A percentile compares a stretch with the other conserved stretches of the same genome.
phyloP scores from a whole-genome alignment of 2,329 filamentous ascomycete species.

The Clonostachys byssicola region DNA sequence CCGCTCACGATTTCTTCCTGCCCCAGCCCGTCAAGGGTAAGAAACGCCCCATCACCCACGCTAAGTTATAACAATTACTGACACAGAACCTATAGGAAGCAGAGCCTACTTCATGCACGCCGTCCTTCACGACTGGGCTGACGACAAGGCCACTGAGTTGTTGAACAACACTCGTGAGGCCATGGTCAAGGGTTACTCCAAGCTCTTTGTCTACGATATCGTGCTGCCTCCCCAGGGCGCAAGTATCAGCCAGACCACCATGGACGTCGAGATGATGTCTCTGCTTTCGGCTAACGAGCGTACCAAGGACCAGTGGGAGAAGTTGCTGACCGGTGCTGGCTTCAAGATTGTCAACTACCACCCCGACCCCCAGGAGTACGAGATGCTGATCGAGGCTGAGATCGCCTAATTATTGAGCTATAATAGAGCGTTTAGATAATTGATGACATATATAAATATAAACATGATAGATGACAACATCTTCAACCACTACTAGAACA shows the following conservation, averaged over 20 bases:
- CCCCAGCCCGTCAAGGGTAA: slow-evolving; percentile 31
- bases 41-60: too few species aligned
- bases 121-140: slow-evolving; percentile 33
- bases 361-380: too few species aligned
- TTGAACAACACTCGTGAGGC: slow-evolving; percentile 16
- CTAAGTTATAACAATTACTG: too few species aligned
- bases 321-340: slow-evolving; percentile 14
- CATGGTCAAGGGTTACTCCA: slow-evolving; percentile 25
- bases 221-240: slow-evolving; percentile 4
- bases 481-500: too few species aligned
- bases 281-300: slow-evolving; percentile 21
- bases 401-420: too few species aligned
- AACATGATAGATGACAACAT: too few species aligned
- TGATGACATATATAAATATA: too few species aligned
- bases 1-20: slow-evolving; percentile 39
- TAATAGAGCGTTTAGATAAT: too few species aligned
- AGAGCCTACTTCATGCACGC: slow-evolving; percentile 33
- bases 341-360: slow-evolving; percentile 15
- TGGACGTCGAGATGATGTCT: slow-evolving; percentile 22
- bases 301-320: slow-evolving; percentile 20
- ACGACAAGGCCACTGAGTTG: slow-evolving; percentile 21
- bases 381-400: too few species aligned
- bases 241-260: slow-evolving; percentile 15
- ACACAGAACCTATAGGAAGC: slow-evolving; percentile 8
- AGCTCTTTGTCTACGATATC: slow-evolving; percentile 22